A percentile compares a stretch with the other conserved stretches of the same genome.
Conservation (phyloP, 2,329 filamentous ascomycete species). For the Aspergillus awamori region DNA sequence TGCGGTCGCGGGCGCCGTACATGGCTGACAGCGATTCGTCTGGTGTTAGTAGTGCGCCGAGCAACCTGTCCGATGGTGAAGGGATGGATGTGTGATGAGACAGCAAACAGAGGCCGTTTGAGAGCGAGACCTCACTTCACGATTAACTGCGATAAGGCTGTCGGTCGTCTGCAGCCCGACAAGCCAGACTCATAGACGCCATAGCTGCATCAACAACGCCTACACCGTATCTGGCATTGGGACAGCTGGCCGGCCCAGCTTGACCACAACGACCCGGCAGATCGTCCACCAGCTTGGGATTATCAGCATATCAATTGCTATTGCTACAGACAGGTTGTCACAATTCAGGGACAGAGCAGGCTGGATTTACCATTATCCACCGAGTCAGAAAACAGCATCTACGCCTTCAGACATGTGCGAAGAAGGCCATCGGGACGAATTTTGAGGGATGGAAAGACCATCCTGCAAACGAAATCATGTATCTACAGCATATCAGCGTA, state of each 20-base stretch:
- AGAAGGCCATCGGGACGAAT: not conserved
- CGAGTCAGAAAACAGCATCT: not conserved
- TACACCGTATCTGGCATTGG: not conserved
- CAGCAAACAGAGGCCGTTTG: not conserved
- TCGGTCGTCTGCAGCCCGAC: not conserved
- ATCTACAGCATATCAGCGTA: constrained; percentile 1
- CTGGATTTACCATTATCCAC: not conserved
- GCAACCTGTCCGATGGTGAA: constrained; percentile 43
- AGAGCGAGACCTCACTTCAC: not conserved
- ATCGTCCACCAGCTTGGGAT: not conserved
- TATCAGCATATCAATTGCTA: not conserved
- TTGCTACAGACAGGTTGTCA: not conserved
- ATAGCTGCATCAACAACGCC: not conserved
- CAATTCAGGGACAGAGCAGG: not conserved
- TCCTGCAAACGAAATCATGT: not conserved
- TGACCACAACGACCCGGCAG: not conserved
- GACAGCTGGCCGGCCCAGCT: constrained; percentile 7
- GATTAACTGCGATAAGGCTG: not conserved
- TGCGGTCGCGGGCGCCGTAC: constrained; percentile 35
- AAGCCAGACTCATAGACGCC: not conserved
- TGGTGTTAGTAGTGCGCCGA: constrained; percentile 44
- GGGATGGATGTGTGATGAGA: constrained; percentile 39
- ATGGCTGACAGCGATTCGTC: constrained; percentile 39
- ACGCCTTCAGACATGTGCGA: not conserved
- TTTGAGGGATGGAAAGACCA: not conserved